phyloP scores from a whole-genome alignment of 441 rosid species.

The Gossypium gossypioides region DNA sequence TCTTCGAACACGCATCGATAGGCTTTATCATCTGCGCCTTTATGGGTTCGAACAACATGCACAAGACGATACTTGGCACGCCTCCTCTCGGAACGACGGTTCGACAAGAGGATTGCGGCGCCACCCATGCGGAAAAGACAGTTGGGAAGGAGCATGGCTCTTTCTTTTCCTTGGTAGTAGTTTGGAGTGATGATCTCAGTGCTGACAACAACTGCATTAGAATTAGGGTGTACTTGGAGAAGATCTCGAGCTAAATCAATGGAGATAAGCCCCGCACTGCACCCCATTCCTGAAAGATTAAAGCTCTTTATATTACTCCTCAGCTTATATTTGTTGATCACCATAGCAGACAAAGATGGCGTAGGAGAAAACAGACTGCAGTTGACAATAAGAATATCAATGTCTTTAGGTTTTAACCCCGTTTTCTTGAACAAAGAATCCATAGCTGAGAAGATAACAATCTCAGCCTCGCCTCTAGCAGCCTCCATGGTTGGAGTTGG shows the following conservation, averaged over 20 bases:
- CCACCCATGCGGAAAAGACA: conserved; percentile 93
- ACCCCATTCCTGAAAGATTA: conserved; percentile 90
- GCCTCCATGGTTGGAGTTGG: conserved; percentile 71
- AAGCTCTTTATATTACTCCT: conserved; percentile 85
- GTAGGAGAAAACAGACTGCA: conserved; percentile 87
- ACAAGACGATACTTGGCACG: conserved; percentile 67
- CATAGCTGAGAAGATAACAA: conserved; percentile 74
- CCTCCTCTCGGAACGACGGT: conserved; percentile 50
- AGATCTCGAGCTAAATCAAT: conserved; percentile 74
- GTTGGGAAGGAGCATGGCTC: conserved; percentile 87
- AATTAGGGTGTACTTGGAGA: conserved; percentile 70
- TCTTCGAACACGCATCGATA: conserved; percentile 69
- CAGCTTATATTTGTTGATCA: conserved; percentile 73
- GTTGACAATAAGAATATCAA: conserved; percentile 73
- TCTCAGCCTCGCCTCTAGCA: conserved; percentile 67
- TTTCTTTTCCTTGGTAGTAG: conserved; percentile 66
- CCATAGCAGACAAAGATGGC: conserved; percentile 80
- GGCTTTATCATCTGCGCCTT: conserved; percentile 78
- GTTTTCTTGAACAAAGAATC: conserved; percentile 63
- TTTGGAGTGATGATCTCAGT: conserved; percentile 90
- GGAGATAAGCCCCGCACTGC: conserved; percentile 77
- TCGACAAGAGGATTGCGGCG: conserved; percentile 67
- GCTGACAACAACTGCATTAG: conserved; percentile 70
- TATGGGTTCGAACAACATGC: conserved; percentile 78
- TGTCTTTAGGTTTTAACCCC: conserved; percentile 58